Base-by-base conservation (phyloP, 371 early-diverging fungal species). In the Chytridiales sp. region DNA sequence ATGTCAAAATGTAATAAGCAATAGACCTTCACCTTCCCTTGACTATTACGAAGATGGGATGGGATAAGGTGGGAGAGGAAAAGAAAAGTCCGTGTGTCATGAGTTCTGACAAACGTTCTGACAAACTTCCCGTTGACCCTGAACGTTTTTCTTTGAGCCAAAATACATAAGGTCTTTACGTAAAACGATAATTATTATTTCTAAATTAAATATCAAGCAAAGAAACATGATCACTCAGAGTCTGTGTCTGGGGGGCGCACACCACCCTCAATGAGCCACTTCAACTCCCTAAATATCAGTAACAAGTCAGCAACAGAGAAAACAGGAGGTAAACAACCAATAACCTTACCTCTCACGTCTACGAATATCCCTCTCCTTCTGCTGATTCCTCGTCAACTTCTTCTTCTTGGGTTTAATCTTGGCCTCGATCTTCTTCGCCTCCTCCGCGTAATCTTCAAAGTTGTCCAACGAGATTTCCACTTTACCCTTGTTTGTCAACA, bases 371-470 rank as follows among this genome's bases (percentile, higher is more conserved):
- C 79, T 82, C 11, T 74, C 80, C 76, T 90, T 89, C 53, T 81
- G 42, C 24, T 90, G 86, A 65, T 87, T 86, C 59, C 90, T 77
- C 26, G 86, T 88, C 82, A 87, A 84, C 76, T 87, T 87, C 79
- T 88, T 89, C 79, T 91, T 91, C 80, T 88, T 69, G n/a, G 67
- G 59, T 38, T 57, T 55, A 17, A 58, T 64, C 49, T 63, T 66
- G n/a, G 41, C 64, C 56, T 72, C 68, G 36, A 68, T 66, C 58
- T 68, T 88, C 68, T 83, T 81, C 2, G 73, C 74, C 52, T 78
- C 78, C 47, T 75, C 84, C 50, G 82, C 83, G 22, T 80, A 75
- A 50, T 85, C 82, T 42, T 82, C 79, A 55, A 79, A 80, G 57
- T 84, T 81, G 60, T 79, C 81, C 36, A 85, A 83, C 29, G 70